Evolutionary conservation across 306 rosid genomes (phyloP).

Genomic region (Erythrophleum fordii): DNA sequence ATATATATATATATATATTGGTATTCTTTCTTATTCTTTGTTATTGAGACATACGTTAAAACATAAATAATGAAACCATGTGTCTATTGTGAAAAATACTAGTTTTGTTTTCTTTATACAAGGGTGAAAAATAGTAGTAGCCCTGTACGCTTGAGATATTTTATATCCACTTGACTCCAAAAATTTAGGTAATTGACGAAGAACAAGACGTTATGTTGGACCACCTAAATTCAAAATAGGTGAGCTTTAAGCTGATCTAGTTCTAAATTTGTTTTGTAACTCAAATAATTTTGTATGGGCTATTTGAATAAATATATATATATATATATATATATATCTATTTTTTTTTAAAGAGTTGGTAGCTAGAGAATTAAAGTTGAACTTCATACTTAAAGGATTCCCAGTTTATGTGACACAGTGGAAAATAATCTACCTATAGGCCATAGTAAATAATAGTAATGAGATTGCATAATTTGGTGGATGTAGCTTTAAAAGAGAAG

Average conservation of each 20-base stretch:
- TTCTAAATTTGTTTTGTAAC: background rate
- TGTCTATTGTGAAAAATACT: background rate
- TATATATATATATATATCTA: too few species aligned
- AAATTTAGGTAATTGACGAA: background rate
- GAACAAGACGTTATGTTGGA: background rate
- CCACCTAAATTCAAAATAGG: background rate
- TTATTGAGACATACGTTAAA: too few species aligned
- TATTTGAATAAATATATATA: too few species aligned
- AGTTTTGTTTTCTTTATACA: background rate
- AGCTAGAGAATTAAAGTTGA: conserved; percentile 38
- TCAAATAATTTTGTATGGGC: background rate
- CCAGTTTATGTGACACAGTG: conserved; percentile 9
- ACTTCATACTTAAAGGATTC: background rate
- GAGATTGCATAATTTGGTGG: conserved; percentile 38
- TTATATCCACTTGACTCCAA: background rate
- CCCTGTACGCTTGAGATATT: background rate
- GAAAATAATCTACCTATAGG: too few species aligned
- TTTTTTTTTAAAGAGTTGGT: conserved; percentile 13
- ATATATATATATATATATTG: too few species aligned
- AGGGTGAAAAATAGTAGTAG: background rate
- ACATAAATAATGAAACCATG: background rate
- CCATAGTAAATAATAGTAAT: too few species aligned
- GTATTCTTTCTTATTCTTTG: too few species aligned
- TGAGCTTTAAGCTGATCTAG: too few species aligned
- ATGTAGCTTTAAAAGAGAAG: conserved; percentile 34